These are phyloP conservation scores for Cladophialophora yegresii DNA, from an alignment of 2,329 filamentous ascomycete genomes.

Conservation along the genomic window DNA sequence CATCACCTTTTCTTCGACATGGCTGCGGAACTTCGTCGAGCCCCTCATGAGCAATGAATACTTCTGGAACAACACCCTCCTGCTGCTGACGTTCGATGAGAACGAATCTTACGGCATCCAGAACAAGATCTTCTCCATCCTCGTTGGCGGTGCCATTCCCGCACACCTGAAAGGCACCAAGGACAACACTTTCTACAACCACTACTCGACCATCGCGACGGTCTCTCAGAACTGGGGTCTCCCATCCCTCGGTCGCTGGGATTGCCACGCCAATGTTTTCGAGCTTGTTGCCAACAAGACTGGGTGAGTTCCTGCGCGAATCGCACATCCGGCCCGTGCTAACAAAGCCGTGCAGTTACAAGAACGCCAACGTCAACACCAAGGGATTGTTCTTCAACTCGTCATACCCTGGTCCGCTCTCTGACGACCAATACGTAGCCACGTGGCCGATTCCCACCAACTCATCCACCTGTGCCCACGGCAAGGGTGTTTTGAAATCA, in stretches of 20 bases:
- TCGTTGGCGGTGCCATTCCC: constrained; percentile 75
- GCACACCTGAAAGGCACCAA: constrained; percentile 64
- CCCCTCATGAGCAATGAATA: constrained; percentile 68
- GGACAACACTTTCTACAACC: constrained; percentile 70
- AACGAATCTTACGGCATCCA: constrained; percentile 66
- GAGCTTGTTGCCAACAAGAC: constrained; percentile 62
- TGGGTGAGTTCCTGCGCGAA: constrained; percentile 31
- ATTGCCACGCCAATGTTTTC: constrained; percentile 72
- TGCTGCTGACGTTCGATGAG: constrained; percentile 79
- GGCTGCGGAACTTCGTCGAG: constrained; percentile 68
- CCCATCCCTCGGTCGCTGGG: constrained; percentile 69
- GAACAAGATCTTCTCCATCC: constrained; percentile 70
- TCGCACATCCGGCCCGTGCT: not conserved
- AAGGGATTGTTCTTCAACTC: constrained; percentile 54
- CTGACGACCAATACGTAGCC: constrained; percentile 36
- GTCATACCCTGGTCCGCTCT: constrained; percentile 47
- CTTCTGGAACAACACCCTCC: constrained; percentile 74
- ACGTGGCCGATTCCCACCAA: constrained; percentile 51
- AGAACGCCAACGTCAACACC: constrained; percentile 44
- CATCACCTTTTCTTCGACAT: constrained; percentile 67
- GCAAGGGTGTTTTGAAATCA: constrained; percentile 56
- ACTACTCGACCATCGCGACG: constrained; percentile 70
- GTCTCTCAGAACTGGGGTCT: constrained; percentile 70
- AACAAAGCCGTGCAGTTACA: constrained; percentile 46
- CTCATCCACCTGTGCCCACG: constrained; percentile 72